Evolutionary conservation across 1,284 basidiomycete genomes (phyloP).

Genomic region (Apiotrichum brassicae): DNA sequence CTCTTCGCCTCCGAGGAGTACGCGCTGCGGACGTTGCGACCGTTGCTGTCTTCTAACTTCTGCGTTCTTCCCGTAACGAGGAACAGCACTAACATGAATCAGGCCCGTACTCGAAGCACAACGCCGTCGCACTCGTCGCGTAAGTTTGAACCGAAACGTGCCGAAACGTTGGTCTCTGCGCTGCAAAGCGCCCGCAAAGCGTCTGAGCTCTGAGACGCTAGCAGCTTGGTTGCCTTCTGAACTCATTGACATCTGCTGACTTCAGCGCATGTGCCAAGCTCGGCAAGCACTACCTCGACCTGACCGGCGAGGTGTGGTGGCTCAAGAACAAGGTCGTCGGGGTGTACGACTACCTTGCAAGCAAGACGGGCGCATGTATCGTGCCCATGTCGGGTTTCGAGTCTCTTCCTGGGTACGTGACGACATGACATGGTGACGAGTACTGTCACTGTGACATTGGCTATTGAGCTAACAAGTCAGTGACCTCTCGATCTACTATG

Average conservation of each 20-base stretch:
- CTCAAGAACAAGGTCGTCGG: constrained; percentile 52
- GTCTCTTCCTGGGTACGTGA: constrained; percentile 56
- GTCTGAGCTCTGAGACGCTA: too few relatives aligned
- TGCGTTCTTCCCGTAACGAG: too few relatives aligned
- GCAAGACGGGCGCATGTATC: constrained; percentile 60
- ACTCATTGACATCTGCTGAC: constrained; percentile 1
- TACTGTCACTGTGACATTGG: too few relatives aligned
- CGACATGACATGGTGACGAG: too few relatives aligned
- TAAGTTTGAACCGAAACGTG: constrained; percentile 11
- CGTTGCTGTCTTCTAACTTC: too few relatives aligned
- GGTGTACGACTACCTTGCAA: constrained; percentile 60
- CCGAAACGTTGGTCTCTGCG: too few relatives aligned
- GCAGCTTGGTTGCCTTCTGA: too few relatives aligned
- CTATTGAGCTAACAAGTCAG: constrained; percentile 10
- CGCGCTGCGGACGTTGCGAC: too few relatives aligned
- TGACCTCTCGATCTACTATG: constrained; percentile 58
- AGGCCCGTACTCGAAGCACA: constrained; percentile 36
- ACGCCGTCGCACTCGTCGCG: constrained; percentile 33
- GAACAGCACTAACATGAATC: too few relatives aligned
- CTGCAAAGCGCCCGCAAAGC: too few relatives aligned
- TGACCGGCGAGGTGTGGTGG: constrained; percentile 56
- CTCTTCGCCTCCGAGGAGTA: too few relatives aligned
- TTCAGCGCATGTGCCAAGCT: constrained; percentile 53
- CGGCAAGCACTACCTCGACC: constrained; percentile 61
- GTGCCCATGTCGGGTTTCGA: constrained; percentile 67